Evolutionary conservation across 1,284 basidiomycete genomes (phyloP).

Genomic region (Rhodofomes roseus): DNA sequence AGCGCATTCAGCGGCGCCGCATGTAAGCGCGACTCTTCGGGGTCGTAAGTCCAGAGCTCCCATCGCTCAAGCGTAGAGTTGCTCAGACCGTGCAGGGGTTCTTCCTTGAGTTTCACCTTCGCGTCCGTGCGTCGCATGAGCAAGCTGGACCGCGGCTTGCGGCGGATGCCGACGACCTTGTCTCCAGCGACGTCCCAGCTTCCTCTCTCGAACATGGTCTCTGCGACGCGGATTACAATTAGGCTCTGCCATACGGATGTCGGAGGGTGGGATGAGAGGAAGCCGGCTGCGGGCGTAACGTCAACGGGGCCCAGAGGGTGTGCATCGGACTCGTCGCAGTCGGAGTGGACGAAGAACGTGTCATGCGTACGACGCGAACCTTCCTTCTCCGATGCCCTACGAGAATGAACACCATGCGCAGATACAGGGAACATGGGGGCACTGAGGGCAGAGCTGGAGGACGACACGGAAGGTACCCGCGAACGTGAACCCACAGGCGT

Average conservation of each 20-base stretch:
- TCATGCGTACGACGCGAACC: constrained; percentile 47
- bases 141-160: constrained; percentile 48
- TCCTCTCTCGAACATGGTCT: constrained; percentile 65
- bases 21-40: constrained; percentile 41
- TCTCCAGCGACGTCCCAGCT: constrained; percentile 62
- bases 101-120: constrained; percentile 12
- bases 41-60: constrained; percentile 78
- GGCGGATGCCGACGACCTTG: constrained; percentile 61
- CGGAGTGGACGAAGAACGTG: constrained; percentile 43
- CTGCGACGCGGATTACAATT: constrained; percentile 48
- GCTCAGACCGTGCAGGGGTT: constrained; percentile 46
- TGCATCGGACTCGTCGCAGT: constrained; percentile 45
- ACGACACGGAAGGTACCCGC: constrained; percentile 36
- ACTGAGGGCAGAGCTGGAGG: constrained; percentile 40
- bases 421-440: constrained; percentile 66
- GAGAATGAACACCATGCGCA: constrained; percentile 71
- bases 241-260: constrained; percentile 49
- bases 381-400: constrained; percentile 67
- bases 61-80: constrained; percentile 66
- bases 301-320: constrained; percentile 37
- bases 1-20: constrained; percentile 50
- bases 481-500: constrained; percentile 45
- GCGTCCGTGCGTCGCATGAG: constrained; percentile 25
- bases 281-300: constrained; percentile 24
- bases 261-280: constrained; percentile 26